Conservation (phyloP, 148 eudicot species). For the Chenopodium formosanum region DNA sequence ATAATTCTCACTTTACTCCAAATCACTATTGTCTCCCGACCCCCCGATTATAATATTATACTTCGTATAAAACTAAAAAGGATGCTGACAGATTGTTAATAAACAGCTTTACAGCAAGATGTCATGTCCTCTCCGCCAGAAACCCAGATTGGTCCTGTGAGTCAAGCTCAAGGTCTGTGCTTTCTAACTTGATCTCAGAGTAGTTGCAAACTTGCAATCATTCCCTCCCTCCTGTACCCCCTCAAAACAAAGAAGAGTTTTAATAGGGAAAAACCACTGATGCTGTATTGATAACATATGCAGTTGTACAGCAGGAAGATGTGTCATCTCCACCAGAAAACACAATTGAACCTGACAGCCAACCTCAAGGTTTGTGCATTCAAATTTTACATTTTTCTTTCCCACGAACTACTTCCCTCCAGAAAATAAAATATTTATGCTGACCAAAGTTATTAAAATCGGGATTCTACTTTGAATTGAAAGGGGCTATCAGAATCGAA, state of each 20-base stretch:
- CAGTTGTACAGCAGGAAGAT: conserved; percentile 37
- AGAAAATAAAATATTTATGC: no score
- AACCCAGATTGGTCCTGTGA: conserved; percentile 16
- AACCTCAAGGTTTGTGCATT: conserved; percentile 39
- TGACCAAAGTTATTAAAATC: not conserved
- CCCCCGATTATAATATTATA: no score
- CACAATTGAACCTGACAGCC: conserved; percentile 28
- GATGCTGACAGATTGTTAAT: not conserved
- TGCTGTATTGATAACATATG: conserved; percentile 37
- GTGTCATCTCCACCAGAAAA: conserved; percentile 29
- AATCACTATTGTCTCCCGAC: not conserved
- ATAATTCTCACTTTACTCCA: conserved; percentile 1
- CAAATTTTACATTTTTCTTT: not conserved
- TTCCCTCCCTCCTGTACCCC: no score
- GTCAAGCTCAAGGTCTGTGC: conserved; percentile 21
- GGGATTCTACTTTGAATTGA: no score
- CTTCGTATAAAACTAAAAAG: not conserved
- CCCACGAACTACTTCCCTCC: not conserved
- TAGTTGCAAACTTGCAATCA: no score
- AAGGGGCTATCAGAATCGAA: no score
- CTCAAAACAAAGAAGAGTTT: conserved; percentile 33
- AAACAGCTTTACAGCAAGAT: conserved; percentile 19
- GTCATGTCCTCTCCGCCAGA: conserved; percentile 18
- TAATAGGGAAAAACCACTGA: conserved; percentile 12
- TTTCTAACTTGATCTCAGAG: not conserved